Base-by-base conservation (phyloP, 2,329 filamentous ascomycete genomes). In the Coniochaeta pulveracea region DNA sequence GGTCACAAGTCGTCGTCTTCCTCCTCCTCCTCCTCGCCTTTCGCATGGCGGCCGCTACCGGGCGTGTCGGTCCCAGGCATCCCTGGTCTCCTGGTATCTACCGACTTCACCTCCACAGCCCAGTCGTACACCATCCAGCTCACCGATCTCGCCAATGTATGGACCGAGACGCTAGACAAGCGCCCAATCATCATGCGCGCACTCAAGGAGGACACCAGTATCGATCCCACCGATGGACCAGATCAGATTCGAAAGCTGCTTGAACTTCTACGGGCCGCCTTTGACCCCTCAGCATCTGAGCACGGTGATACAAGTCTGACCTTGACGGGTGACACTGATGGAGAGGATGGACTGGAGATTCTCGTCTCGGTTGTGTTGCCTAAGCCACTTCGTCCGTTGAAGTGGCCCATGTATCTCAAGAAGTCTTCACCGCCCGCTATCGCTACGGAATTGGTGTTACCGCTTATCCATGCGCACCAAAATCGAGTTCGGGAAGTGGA, bases 131-230 rank as follows among this genome's bases (percentile, higher is more conserved):
- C 59, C 2, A 51, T 88, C 18, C 65, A 72, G 37, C 49, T 89
- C 24, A 85, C 80, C 3, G 83, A 89, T 49, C 63, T 86, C 38
- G 76, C 70, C 48, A 70, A 76, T 42, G 60, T 86, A n/a, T 91
- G 83, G 83, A 57, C 61, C 17, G 82, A 88, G 54, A 63, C 53
- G 7, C 56, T 86, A 15, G 67, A 75, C 36, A 61, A 72, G 15
- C 63, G 61, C n/a, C 64, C 61, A 9, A 80, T 89, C 36, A 66
- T 76, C 35, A 58, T 64, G 38, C 71, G 80, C 38, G 79, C 74
- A 19, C 62, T 72, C 36, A 57, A 68, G 16, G 66, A 78, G 43
- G 67, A 75, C 44, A 82, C 78, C 11, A 76, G 71, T 39, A 85
- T 89, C 39, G 81, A 89, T 48, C 76, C 83, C 2, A 76, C 69